Evolutionary conservation across 73 alveolate genomes (phyloP), one percentile per base, ranked within the genome.

Genomic region (Paramecium caudatum): DNA sequence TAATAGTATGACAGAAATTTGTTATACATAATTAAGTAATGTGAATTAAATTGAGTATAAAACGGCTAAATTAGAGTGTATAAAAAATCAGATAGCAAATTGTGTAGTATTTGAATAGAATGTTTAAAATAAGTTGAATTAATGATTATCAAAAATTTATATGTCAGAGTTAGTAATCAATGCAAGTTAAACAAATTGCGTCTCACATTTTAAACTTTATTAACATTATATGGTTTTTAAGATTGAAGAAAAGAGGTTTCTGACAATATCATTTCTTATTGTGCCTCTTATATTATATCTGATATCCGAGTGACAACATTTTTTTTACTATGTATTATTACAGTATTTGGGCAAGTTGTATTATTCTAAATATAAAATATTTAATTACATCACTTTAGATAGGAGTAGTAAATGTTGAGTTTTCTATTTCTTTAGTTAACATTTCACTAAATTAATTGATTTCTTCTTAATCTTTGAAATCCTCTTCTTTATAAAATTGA

Each of bases 171-270:
- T 49, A 34, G n/a, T 25, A 21, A 41, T 74, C 88, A 74, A 41
- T 74, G 68, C 6, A 74, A 41, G 55, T 45, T 74, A 19, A 39
- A 74, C 43, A 74, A 43, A 21, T 74, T 36, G 30, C 43, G 36
- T 45, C 88, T 74, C 36, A 74, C 88, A 74, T 74, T 74, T 46
- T 74, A 74, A 16, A 74, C 88, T 74, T 74, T 74, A 19, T 37
- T 41, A 25, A 41, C 68, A 8, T 74, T 41, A 9, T 74, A 74
- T 74, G 88, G 88, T 45, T 74, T 55, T 3, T 55, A n/a, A n/a
- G n/a, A n/a, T n/a, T n/a, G n/a, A n/a, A n/a, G n/a, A n/a, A n/a
- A n/a, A n/a, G n/a, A n/a, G n/a, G n/a, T n/a, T n/a, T n/a, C n/a
- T n/a, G n/a, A n/a, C n/a, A 41, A 41, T 41, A 7, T 41, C 10